Evolutionary conservation across 495 filamentous ascomycete genomes (phyloP).

Genomic region (Cairneyella variabilis): DNA sequence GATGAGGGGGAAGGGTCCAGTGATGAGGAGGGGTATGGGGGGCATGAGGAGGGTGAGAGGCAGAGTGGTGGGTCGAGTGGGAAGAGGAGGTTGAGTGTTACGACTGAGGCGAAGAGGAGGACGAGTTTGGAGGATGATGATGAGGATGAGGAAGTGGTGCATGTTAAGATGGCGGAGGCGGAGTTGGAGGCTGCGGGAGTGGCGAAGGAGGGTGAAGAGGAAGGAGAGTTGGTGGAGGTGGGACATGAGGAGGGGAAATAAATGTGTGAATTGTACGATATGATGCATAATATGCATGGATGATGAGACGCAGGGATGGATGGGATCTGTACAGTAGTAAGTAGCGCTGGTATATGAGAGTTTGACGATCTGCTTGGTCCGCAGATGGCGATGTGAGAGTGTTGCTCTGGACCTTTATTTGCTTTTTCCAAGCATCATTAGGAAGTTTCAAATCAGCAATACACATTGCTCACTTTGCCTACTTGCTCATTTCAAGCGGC

Average conservation of each 20-base stretch:
- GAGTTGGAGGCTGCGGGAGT: conserved; percentile 3
- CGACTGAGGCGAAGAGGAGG: conserved; percentile 47
- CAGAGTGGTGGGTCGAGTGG: not conserved
- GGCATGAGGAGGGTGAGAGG: conserved; percentile 19
- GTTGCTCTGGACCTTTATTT: too few species aligned
- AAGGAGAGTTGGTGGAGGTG: conserved; percentile 26
- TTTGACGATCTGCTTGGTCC: not conserved
- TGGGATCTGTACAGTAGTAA: not conserved
- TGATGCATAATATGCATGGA: not conserved
- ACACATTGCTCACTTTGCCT: too few species aligned
- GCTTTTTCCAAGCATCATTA: too few species aligned
- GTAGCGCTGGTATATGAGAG: not conserved
- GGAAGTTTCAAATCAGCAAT: too few species aligned
- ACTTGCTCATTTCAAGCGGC: too few species aligned
- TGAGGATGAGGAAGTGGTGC: conserved; percentile 41
- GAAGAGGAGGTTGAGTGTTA: conserved; percentile 27
- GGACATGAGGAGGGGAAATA: conserved; percentile 16
- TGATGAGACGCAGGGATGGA: not conserved
- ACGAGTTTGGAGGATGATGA: conserved; percentile 56
- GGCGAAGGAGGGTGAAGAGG: conserved; percentile 9
- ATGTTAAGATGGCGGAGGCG: conserved; percentile 21
- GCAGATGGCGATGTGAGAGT: too few species aligned
- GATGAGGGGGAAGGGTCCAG: too few species aligned
- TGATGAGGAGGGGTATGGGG: conserved; percentile 23
- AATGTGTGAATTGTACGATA: conserved; percentile 11